Evolutionary conservation across 805 yeast genomes (phyloP), one percentile per base, ranked within the genome.

Genomic region (Pichia heedii): DNA sequence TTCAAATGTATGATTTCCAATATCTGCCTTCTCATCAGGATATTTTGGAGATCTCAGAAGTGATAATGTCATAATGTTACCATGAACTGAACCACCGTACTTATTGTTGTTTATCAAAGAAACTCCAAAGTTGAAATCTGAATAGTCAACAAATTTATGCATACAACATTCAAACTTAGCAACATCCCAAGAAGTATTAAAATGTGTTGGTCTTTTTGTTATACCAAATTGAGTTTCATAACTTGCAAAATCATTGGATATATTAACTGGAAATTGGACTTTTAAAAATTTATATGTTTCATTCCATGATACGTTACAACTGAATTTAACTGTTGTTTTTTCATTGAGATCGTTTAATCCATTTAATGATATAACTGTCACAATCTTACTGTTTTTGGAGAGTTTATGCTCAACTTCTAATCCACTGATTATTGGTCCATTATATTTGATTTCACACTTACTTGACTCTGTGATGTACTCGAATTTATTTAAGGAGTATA

Each of bases 121-220:
- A 12, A 88, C 95, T 57, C 98, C 98, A 56, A 86, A 89, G 48
- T 74, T 76, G 61, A 69, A 76, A 56, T 87, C 97, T 22, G 95
- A 83, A 54, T 84, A 79, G 60, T 90, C 98, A 53, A 94, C 90
- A 65, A 86, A 90, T 57, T 85, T 85, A 62, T 93, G 98, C 56
- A 84, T 87, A 56, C 96, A 85, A 11, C 88, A 96, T 64, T 90
- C 98, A 62, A 90, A 90, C 61, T 88, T 89, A 45, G 97, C 97
- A 29, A 83, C 82, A 56, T 90, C 98, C 97, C 97, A 90, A 1
- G 86, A 69, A 0, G 98, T 90, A 60, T 90, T 93, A 67, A 71
- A 90, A 63, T 90, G 97, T 0, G 97, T 90, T 39, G 97, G 95
- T 52, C 97, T 77, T 55, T 76, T 79, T 6, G 95, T 90, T 37